Evolutionary conservation across 164 flowering plant genomes (phyloP).

Genomic region (Euptelea pleiosperma): DNA sequence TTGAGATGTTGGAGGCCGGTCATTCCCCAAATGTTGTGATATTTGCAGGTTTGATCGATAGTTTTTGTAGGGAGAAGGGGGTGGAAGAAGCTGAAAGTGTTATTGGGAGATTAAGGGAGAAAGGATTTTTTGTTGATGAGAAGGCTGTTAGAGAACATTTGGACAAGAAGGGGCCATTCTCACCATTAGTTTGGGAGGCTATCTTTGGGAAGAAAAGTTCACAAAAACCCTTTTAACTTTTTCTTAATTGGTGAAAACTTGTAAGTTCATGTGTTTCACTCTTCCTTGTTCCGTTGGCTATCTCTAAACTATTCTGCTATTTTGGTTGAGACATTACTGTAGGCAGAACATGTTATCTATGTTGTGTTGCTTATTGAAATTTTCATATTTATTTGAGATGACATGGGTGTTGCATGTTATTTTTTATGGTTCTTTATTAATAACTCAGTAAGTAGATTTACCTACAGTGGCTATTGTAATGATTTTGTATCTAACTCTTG

Average conservation of each 20-base stretch:
- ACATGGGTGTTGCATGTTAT: neutral
- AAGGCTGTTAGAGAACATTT: conserved; percentile 68
- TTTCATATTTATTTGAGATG: neutral
- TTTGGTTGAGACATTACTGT: neutral
- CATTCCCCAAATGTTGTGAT: conserved; percentile 73
- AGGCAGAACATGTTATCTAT: neutral
- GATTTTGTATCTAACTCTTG: no score
- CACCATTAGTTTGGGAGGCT: conserved; percentile 63
- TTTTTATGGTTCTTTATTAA: no score
- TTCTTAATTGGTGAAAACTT: neutral
- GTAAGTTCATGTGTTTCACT: conserved; percentile 13
- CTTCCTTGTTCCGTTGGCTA: neutral
- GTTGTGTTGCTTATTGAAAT: neutral
- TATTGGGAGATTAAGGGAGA: conserved; percentile 43
- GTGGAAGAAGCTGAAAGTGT: conserved; percentile 54
- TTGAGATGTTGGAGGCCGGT: conserved; percentile 85
- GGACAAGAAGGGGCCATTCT: conserved; percentile 68
- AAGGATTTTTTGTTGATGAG: conserved; percentile 59
- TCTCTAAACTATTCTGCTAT: neutral
- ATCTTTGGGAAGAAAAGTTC: conserved; percentile 61
- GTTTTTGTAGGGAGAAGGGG: conserved; percentile 55
- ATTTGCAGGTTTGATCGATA: conserved; percentile 61
- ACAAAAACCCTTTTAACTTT: conserved; percentile 22
- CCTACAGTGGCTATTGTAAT: no score
- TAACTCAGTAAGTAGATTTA: no score